Evolutionary conservation across 2,329 filamentous ascomycete species (phyloP), one percentile per base, ranked within the genome.

Genomic region (Penicillium fuscoglaucum): DNA sequence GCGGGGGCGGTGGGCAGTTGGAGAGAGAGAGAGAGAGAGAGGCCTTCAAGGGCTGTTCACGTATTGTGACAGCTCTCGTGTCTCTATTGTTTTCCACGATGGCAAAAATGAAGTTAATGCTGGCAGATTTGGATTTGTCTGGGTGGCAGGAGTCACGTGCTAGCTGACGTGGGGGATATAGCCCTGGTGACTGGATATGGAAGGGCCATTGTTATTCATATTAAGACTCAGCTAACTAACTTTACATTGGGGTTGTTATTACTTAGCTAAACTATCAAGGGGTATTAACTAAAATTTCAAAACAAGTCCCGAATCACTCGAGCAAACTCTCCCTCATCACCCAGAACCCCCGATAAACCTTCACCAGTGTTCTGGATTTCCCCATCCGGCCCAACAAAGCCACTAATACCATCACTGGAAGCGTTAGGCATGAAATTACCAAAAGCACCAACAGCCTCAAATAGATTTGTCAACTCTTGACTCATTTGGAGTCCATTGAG

Each of bases 401-500:
- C 73, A 64, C 72, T 72, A 12, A 78, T 70, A 5, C 72, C 71
- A 35, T 77, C 74, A 43, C 72, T 70, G 28, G 69, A 61, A 40
- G 65, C 61, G 19, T 66, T 61, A 17, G 71, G 65, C 55, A 78
- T 68, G 62, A 78, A 77, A 37, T 72, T 76, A 19, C 73, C 72
- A 61, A 80, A 82, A 0, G 80, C 82, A 0, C 85, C 85, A 4
- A 85, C 84, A 39, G 85, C 83, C 66, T 88, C 86, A 58, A 88
- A 88, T 46, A 88, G 68, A 61, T 80, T 84, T 4, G 84, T 87
- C 50, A 88, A 71, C 68, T 88, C 85, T 60, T 85, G 77, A 58
- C 78, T 81, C 73, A 82, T 85, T 53, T 86, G 85, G 68, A 87
- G 81, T 9, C 82, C 82, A 64, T 87, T 83, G 50, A 80, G 66